Evolutionary conservation across 768 basidiomycete genomes (phyloP), one percentile per base, ranked within the genome.

Genomic region (Astraeus odoratus): DNA sequence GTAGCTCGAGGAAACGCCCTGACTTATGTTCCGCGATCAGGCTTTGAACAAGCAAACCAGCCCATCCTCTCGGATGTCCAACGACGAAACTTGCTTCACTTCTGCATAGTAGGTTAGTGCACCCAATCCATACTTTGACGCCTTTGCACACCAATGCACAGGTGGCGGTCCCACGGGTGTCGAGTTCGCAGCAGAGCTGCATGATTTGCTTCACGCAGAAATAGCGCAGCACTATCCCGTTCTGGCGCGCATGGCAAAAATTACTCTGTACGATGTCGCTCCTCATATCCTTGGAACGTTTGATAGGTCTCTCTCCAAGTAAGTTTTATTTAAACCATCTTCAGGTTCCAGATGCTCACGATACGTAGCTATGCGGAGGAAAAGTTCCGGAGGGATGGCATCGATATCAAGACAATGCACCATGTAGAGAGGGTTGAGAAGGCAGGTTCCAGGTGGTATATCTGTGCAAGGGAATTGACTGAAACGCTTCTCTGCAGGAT

Each of bases 1-100:
- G 38, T 33, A 23, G 29, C 13, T 36, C 15, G 36, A 44, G 13
- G 23, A 27, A 46, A 31, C 25, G 19, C 29, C 25, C 26, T 47
- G 22, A 29, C 34, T 18, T 26, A 39, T 13, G 46, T 27, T 10
- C 10, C 15, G 1, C 30, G 0, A 50, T 16, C 26, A 79, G 83
- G 83, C 58, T 89, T 94, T 47, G 90, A 93, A 57, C 85, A 89
- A 55, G 91, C 91, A 2, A 83, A 81, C 53, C 83, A 89, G 52
- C 91, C 90, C 0, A 80, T 74, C 1, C 66, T 89, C 12, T 78
- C 84, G 1, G 89, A 90, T 46, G 66, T 76, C 30, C 80, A 94
- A 52, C 77, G 86, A 39, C 69, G 80, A 44, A 80, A 82, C 48
- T 65, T 94, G 10, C 75, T 94, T 19, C 82, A 88, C 50, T 94